Evolutionary conservation across 345 rosid genomes (phyloP).

Genomic region (Clarkia xantiana): DNA sequence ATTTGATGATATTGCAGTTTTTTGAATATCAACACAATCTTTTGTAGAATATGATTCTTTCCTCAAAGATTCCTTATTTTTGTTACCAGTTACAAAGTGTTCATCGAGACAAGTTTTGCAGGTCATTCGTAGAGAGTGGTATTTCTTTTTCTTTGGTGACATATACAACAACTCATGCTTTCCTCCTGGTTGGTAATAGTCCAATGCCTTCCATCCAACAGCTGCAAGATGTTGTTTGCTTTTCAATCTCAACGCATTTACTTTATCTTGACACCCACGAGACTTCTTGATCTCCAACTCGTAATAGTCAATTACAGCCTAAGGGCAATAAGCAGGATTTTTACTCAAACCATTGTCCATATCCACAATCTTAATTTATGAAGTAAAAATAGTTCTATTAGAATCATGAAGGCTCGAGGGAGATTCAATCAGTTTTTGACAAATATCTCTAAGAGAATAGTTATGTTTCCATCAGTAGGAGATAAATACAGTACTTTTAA

Average conservation of each 20-base stretch:
- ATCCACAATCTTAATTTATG: too few species aligned
- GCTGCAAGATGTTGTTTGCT: conserved; percentile 35
- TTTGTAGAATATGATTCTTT: too few species aligned
- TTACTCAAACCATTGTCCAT: too few species aligned
- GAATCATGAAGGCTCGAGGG: too few species aligned
- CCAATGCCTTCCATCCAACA: conserved; percentile 28
- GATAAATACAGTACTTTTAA: conserved; percentile 20
- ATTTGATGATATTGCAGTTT: not conserved
- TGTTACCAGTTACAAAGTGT: not conserved
- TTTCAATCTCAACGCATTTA: conserved; percentile 12
- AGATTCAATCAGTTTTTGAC: conserved; percentile 10
- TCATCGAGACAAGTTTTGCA: conserved; percentile 19
- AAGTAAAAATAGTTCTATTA: too few species aligned
- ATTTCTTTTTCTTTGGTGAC: conserved; percentile 27
- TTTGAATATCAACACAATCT: too few species aligned
- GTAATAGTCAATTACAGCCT: conserved; percentile 30
- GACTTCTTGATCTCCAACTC: not conserved
- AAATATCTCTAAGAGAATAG: conserved; percentile 18
- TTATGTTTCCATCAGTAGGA: conserved; percentile 18
- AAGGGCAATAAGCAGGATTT: conserved; percentile 25
- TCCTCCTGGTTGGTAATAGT: conserved; percentile 1
- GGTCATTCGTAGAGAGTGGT: conserved; percentile 28
- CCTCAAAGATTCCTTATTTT: too few species aligned
- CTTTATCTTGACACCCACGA: not conserved
- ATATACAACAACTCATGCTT: conserved; percentile 13